Evolutionary conservation across 441 rosid genomes (phyloP).

Genomic region (Arabidopsis hybrid): DNA sequence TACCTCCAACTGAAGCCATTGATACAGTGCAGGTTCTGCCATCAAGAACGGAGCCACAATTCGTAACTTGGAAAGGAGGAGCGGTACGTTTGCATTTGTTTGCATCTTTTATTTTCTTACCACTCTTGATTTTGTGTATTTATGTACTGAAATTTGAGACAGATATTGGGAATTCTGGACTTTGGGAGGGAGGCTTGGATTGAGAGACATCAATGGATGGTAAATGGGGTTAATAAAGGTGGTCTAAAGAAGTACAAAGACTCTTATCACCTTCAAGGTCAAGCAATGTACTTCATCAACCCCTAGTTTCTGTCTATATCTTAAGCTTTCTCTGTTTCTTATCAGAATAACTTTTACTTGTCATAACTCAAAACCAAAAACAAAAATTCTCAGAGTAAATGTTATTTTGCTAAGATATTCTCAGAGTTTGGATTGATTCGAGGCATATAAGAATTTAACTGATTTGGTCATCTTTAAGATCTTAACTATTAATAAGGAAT

Average conservation of each 20-base stretch:
- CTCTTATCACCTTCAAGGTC: conserved; percentile 85
- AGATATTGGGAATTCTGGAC: conserved; percentile 92
- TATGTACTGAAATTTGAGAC: conserved; percentile 23
- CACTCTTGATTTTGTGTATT: neutral
- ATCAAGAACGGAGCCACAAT: conserved; percentile 76
- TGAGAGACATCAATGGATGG: conserved; percentile 86
- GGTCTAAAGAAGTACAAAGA: conserved; percentile 90
- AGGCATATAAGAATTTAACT: too few species aligned
- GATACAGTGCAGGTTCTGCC: conserved; percentile 69
- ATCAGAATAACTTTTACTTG: neutral
- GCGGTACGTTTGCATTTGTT: conserved; percentile 57
- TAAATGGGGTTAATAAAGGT: conserved; percentile 76
- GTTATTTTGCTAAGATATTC: neutral
- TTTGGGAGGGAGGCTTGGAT: conserved; percentile 94
- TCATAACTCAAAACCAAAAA: neutral
- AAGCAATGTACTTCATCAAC: conserved; percentile 83
- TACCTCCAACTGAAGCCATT: conserved; percentile 89
- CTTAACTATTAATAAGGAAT: too few species aligned
- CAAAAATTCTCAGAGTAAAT: neutral
- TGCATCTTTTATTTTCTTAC: neutral
- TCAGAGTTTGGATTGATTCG: too few species aligned
- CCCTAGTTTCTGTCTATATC: conserved; percentile 41
- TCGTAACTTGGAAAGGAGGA: conserved; percentile 92
- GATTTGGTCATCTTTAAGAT: too few species aligned
- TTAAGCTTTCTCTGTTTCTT: neutral